Conservation (phyloP, 768 basidiomycete species). For the Clitopilus hobsonii region DNA sequence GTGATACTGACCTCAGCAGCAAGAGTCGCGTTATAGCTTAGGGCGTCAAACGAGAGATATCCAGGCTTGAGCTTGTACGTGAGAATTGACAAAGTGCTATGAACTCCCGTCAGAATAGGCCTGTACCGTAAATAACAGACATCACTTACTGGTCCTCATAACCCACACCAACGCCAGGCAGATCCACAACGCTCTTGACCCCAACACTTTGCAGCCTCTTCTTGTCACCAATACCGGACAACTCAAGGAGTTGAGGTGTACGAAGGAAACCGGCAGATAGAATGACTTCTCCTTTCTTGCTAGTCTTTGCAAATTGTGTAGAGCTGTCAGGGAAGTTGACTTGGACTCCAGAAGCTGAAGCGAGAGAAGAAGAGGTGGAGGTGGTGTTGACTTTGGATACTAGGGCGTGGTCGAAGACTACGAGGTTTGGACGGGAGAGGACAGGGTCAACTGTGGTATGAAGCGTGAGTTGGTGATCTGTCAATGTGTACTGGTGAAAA, state of each 20-base stretch:
- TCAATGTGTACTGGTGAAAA: neutral
- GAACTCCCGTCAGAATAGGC: neutral
- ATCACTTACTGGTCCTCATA: conserved; percentile 29
- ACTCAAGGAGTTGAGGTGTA: conserved; percentile 30
- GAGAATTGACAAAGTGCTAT: neutral
- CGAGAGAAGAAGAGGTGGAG: neutral
- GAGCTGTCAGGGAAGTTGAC: conserved; percentile 22
- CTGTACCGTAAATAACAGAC: no score
- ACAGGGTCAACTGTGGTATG: conserved; percentile 20
- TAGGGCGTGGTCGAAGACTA: conserved; percentile 19
- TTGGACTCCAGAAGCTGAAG: conserved; percentile 17
- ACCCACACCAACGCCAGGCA: conserved; percentile 27
- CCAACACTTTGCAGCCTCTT: conserved; percentile 14
- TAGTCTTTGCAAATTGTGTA: conserved; percentile 10
- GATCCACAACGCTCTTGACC: conserved; percentile 23
- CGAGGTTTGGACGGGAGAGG: conserved; percentile 15
- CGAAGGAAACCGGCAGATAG: conserved; percentile 24
- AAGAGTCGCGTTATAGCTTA: conserved; percentile 22
- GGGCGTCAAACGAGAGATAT: conserved; percentile 24
- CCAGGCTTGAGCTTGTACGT: conserved; percentile 25
- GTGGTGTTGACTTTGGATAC: conserved; percentile 12
- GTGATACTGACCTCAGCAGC: conserved; percentile 16
- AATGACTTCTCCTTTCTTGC: conserved; percentile 20
- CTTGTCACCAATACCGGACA: conserved; percentile 26
- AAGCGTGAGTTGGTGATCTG: neutral